These are phyloP conservation scores for Hypoxylon crocopeplum DNA, from an alignment of 495 filamentous ascomycete genomes.

Conservation along the genomic window DNA sequence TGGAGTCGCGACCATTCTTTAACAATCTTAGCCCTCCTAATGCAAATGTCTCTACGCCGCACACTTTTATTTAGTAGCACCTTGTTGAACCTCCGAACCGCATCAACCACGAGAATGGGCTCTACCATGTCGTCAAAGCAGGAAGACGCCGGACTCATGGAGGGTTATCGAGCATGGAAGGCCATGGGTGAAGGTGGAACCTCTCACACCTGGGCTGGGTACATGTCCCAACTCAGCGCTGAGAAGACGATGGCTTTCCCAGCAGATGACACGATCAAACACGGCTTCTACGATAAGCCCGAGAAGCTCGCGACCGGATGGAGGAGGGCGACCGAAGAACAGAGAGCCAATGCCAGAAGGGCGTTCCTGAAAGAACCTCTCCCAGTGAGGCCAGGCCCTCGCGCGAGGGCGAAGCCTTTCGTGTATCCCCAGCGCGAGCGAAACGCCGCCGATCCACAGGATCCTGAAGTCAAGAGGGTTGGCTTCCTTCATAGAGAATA, in stretches of 20 bases:
- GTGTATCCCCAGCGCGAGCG: slow-evolving; percentile 32
- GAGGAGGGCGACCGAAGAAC: slow-evolving; percentile 24
- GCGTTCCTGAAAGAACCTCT: slow-evolving; percentile 24
- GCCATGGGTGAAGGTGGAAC: slow-evolving; percentile 29
- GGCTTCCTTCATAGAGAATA: neutral
- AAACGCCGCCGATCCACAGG: slow-evolving; percentile 21
- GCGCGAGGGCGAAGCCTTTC: slow-evolving; percentile 21
- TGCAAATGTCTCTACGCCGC: slow-evolving; percentile 7
- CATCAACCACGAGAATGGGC: neutral
- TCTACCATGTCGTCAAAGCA: slow-evolving; percentile 12
- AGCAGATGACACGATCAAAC: slow-evolving; percentile 25
- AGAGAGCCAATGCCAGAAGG: slow-evolving; percentile 19
- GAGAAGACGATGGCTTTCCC: slow-evolving; percentile 21
- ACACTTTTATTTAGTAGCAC: slow-evolving; percentile 2
- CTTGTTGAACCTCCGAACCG: slow-evolving; percentile 4
- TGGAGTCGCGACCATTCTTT: neutral
- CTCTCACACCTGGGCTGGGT: slow-evolving; percentile 8
- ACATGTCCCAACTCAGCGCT: slow-evolving; percentile 13
- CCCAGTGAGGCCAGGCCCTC: slow-evolving; percentile 20
- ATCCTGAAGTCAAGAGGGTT: slow-evolving; percentile 16
- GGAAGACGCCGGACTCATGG: slow-evolving; percentile 4
- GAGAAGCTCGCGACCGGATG: slow-evolving; percentile 26
- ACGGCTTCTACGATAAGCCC: slow-evolving; percentile 22
- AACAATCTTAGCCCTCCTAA: neutral
- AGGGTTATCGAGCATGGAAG: slow-evolving; percentile 22